These are phyloP conservation scores for Cladosporium sp. DNA, from an alignment of 2,329 filamentous ascomycete species.

Conservation along the genomic window DNA sequence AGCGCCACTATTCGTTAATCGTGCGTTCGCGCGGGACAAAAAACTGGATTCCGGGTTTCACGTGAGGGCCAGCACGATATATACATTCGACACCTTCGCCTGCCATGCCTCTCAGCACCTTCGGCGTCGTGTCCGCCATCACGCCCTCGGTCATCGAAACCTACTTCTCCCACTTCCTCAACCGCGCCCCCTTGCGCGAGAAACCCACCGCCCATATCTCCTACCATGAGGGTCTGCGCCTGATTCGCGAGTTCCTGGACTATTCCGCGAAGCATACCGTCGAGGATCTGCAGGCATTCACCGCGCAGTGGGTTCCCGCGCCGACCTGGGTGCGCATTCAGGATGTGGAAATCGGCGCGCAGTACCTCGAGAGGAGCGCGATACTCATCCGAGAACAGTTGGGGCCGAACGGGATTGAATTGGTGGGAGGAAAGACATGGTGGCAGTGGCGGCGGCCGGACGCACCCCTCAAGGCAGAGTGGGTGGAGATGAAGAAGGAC, in stretches of 20 bases:
- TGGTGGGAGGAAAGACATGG: constrained; percentile 80
- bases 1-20: constrained; percentile 14
- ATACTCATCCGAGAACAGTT: constrained; percentile 69
- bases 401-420: constrained; percentile 70
- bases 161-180: constrained; percentile 84
- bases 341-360: constrained; percentile 62
- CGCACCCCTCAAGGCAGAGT: constrained; percentile 73
- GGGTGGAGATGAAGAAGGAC: constrained; percentile 93
- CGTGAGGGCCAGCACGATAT: constrained; percentile 2
- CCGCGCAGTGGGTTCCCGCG: constrained; percentile 84
- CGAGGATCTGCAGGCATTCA: constrained; percentile 91
- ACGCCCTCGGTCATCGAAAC: constrained; percentile 87
- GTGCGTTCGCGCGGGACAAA: constrained; percentile 6
- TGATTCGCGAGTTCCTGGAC: constrained; percentile 81
- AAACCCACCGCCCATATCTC: constrained; percentile 89
- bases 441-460: constrained; percentile 81
- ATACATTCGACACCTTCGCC: not conserved
- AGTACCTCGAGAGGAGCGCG: constrained; percentile 67
- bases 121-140: constrained; percentile 78
- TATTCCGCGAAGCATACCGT: constrained; percentile 88
- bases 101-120: constrained; percentile 69
- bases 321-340: constrained; percentile 85
- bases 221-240: constrained; percentile 87
- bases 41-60: constrained; percentile 12
- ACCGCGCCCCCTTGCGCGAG: constrained; percentile 70